Evolutionary conservation across 306 rosid genomes (phyloP), one percentile per base, ranked within the genome.

Genomic region (Hippophae gyantsensis): DNA sequence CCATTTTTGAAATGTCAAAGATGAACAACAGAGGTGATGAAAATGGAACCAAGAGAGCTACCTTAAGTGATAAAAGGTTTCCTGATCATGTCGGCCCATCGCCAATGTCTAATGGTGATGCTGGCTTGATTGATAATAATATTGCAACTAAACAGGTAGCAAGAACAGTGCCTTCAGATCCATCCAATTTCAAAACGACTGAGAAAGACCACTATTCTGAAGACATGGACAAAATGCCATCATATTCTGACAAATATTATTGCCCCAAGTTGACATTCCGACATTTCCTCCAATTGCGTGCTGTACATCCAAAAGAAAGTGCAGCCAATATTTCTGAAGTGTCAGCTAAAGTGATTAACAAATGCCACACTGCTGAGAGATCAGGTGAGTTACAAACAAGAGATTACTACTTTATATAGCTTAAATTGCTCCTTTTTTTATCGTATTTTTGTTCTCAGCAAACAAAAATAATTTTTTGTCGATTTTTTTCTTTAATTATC

Each of bases 331-430:
- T 69, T 48, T 63, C 55, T 70, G 13, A 27, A 56, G 27, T 53
- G 55, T 65, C 52, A 41, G 46, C 65, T 6, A 9, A 27, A 62
- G 72, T 65, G 45, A 61, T 47, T 54, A 26, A 38, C 40, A 63
- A 59, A 59, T 66, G 48, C 69, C 84, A 56, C 41, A 43, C 26
- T 72, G 63, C 62, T n/a, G 61, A 50, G 64, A 65, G 47, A 52
- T 72, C 70, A 63, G 83, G 83, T 69, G 62, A 63, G 64, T 52
- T 18, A 42, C 38, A 8, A 41, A 60, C 75, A 64, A 71, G 54
- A 32, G 5, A 32, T 70, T 42, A 75, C 63, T 64, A 10, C 40
- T 67, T 48, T 60, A 49, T 13, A 23, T 49, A 41, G 67, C 42
- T 41, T 67, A 25, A 38, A 38, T 27, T 25, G 41, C 60, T 13